Evolutionary conservation across 176 grass and related monocot genomes (phyloP).

Genomic region (Tuctoria greenei): DNA sequence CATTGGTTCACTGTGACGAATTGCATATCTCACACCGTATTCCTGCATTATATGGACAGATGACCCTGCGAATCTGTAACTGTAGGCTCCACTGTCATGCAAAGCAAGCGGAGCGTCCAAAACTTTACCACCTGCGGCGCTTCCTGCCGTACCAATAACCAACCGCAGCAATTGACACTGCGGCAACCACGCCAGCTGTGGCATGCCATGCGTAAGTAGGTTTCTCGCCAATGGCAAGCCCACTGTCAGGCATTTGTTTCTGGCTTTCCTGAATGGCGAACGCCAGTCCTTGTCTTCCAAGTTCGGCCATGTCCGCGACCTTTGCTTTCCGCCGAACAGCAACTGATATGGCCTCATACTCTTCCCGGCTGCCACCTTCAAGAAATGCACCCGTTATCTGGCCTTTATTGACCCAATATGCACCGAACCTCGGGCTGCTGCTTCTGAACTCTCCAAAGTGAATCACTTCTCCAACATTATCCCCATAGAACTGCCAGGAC

Average conservation of each 20-base stretch:
- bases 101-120: not conserved
- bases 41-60: not conserved
- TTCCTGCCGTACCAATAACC: constrained; percentile 83
- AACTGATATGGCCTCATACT: constrained; percentile 64
- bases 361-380: constrained; percentile 76
- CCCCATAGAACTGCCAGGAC: constrained; percentile 95
- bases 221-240: constrained; percentile 41
- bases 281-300: constrained; percentile 59
- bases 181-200: constrained; percentile 53
- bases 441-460: constrained; percentile 71
- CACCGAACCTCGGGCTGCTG: constrained; percentile 61
- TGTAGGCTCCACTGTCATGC: not conserved
- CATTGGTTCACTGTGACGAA: not conserved
- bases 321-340: constrained; percentile 46
- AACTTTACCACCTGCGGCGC: constrained; percentile 54
- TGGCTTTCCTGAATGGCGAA: constrained; percentile 73
- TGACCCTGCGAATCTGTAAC: not conserved
- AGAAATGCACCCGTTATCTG: constrained; percentile 70
- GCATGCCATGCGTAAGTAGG: constrained; percentile 58
- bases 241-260: constrained; percentile 40
- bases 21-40: not conserved
- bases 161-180: constrained; percentile 55
- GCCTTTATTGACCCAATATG: constrained; percentile 73
- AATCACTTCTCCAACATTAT: constrained; percentile 73
- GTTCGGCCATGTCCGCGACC: constrained; percentile 51